These are phyloP conservation scores for Arabidopsis suecica DNA, from an alignment of 345 rosid species.

Conservation along the genomic window DNA sequence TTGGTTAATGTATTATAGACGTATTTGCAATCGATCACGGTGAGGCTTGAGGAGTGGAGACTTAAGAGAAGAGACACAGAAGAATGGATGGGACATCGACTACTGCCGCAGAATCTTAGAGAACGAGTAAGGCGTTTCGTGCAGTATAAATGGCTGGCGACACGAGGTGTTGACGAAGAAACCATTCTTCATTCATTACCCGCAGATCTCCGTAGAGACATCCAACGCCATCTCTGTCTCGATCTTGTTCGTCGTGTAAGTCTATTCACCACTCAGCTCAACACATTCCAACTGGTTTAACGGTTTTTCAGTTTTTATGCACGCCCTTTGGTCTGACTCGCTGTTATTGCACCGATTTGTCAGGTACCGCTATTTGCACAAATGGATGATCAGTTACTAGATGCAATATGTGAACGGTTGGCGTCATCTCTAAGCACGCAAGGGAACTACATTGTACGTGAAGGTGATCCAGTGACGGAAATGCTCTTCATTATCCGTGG, in stretches of 20 bases:
- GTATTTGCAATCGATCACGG: conserved; percentile 74
- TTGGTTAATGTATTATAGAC: conserved; percentile 49
- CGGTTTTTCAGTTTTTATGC: not conserved
- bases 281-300: not conserved
- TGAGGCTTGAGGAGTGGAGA: conserved; percentile 82
- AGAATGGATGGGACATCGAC: conserved; percentile 77
- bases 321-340: not conserved
- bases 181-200: conserved; percentile 66
- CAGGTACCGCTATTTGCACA: conserved; percentile 71
- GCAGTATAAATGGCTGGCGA: conserved; percentile 80
- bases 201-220: conserved; percentile 71
- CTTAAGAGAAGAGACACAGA: conserved; percentile 70
- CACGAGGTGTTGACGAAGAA: conserved; percentile 81
- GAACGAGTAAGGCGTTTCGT: conserved; percentile 59
- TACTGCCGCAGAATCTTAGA: conserved; percentile 61
- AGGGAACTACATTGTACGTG: conserved; percentile 66
- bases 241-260: conserved; percentile 84
- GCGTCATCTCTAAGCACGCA: conserved; percentile 62
- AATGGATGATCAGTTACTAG: conserved; percentile 72
- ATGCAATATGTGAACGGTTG: conserved; percentile 68
- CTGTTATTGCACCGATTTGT: not conserved
- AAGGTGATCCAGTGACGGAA: conserved; percentile 69
- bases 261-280: conserved; percentile 22
- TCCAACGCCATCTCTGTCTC: conserved; percentile 80
- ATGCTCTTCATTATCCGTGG: conserved; percentile 69